phyloP scores from a whole-genome alignment of 2,329 filamentous ascomycete genomes.

The Penicillium sp. region DNA sequence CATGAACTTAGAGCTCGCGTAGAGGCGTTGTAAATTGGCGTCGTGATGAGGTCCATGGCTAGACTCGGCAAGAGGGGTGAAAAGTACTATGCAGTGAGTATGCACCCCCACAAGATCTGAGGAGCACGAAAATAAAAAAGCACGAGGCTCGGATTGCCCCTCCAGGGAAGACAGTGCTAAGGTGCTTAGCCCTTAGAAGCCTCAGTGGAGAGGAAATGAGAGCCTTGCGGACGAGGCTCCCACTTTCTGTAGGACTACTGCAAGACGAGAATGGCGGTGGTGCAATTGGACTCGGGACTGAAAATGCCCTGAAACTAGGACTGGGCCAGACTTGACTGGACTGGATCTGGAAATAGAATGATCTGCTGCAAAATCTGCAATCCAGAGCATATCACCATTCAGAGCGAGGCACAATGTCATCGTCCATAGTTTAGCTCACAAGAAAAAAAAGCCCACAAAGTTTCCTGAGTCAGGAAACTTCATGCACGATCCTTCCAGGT shows the following conservation, averaged over 20 bases:
- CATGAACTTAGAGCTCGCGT: neutral
- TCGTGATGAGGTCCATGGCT: neutral
- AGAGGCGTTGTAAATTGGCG: neutral
- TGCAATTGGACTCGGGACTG: neutral
- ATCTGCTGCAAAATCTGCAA: neutral
- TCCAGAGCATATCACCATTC: neutral
- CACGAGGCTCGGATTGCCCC: constrained; percentile 1
- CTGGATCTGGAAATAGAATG: neutral
- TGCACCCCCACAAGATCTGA: neutral
- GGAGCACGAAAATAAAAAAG: neutral
- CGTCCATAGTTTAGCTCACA: neutral
- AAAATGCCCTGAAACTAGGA: neutral
- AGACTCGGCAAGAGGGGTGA: neutral
- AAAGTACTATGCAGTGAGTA: neutral
- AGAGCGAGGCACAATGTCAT: constrained; percentile 1
- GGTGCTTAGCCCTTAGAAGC: too few relatives aligned
- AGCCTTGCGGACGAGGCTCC: constrained; percentile 12
- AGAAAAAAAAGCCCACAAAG: neutral
- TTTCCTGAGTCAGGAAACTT: neutral
- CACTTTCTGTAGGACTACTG: constrained; percentile 16
- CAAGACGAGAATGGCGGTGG: constrained; percentile 9
- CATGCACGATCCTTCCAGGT: constrained; percentile 7
- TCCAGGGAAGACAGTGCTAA: neutral
- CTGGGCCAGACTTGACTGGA: neutral
- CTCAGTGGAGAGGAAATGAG: neutral